A percentile compares a stretch with the other conserved stretches of the same genome.
Evolutionary conservation across 768 basidiomycete species (phyloP).

Genomic region (Peribolospora baueri): DNA sequence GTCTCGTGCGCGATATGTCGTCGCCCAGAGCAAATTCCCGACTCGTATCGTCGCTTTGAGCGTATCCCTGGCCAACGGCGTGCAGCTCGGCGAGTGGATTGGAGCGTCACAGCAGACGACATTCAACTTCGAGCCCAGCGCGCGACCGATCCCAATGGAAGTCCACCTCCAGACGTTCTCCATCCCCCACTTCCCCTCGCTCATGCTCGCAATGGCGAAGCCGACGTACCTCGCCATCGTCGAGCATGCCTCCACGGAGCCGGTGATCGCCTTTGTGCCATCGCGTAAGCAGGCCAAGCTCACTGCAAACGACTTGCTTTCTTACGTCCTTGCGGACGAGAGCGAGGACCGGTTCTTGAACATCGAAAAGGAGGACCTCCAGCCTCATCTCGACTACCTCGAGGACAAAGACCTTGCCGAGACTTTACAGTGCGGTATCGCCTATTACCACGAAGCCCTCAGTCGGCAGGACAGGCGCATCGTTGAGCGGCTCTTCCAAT

Average conservation of each 20-base stretch:
- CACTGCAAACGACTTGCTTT: constrained; percentile 71
- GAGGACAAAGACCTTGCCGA: constrained; percentile 50
- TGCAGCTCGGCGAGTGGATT: constrained; percentile 94
- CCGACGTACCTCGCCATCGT: constrained; percentile 80
- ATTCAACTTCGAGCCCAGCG: constrained; percentile 93
- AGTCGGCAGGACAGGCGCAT: constrained; percentile 79
- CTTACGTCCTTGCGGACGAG: constrained; percentile 70
- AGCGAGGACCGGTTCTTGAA: constrained; percentile 69
- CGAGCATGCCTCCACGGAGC: constrained; percentile 62
- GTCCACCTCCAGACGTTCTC: constrained; percentile 89
- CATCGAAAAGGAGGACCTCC: constrained; percentile 53
- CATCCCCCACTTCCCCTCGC: constrained; percentile 89
- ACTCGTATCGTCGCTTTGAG: constrained; percentile 71
- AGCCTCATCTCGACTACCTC: constrained; percentile 68
- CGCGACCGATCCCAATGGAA: constrained; percentile 90
- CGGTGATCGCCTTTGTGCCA: constrained; percentile 77
- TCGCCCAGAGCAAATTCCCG: constrained; percentile 59
- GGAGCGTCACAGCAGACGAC: constrained; percentile 78
- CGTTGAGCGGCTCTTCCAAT: constrained; percentile 72
- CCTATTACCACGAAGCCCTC: constrained; percentile 85
- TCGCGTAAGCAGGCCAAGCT: constrained; percentile 81
- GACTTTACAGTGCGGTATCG: constrained; percentile 67
- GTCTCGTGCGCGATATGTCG: constrained; percentile 87
- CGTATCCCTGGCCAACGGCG: constrained; percentile 82
- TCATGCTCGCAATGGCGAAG: constrained; percentile 99